phyloP scores from a whole-genome alignment of 805 yeast species.

The Barnettozyma sucrosica region DNA sequence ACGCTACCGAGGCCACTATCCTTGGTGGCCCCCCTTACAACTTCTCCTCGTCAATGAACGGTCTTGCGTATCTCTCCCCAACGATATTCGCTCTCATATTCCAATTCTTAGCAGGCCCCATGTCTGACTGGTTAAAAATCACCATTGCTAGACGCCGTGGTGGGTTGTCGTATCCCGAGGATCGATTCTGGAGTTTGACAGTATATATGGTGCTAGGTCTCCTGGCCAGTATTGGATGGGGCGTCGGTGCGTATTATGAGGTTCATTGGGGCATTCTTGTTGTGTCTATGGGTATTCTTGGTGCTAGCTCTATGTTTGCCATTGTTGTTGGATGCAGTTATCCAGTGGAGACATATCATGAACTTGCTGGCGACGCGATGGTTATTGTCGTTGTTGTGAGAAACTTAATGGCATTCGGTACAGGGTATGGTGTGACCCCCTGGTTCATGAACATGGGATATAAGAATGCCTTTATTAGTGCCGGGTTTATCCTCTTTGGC shows the following conservation, averaged over 20 bases:
- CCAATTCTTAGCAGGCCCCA: constrained; percentile 42
- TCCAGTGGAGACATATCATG: background rate
- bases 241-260: constrained; percentile 53
- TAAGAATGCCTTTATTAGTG: background rate
- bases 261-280: constrained; percentile 51
- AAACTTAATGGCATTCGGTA: background rate
- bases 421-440: background rate
- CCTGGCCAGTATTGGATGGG: constrained; percentile 52
- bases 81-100: constrained; percentile 40
- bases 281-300: constrained; percentile 50
- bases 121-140: constrained; percentile 45
- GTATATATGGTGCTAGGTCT: constrained; percentile 46
- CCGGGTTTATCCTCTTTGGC: background rate
- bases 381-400: background rate
- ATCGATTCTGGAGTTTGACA: constrained; percentile 47
- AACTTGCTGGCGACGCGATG: background rate
- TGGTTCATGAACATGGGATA: background rate
- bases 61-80: constrained; percentile 50
- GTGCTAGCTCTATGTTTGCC: constrained; percentile 14
- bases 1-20: constrained; percentile 43
- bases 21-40: constrained; percentile 42
- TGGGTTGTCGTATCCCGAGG: constrained; percentile 45
- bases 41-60: constrained; percentile 41
- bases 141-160: constrained; percentile 46
- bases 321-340: background rate